Conservation (phyloP, 1,284 basidiomycete genomes). For the Heterobasidion annosum region DNA sequence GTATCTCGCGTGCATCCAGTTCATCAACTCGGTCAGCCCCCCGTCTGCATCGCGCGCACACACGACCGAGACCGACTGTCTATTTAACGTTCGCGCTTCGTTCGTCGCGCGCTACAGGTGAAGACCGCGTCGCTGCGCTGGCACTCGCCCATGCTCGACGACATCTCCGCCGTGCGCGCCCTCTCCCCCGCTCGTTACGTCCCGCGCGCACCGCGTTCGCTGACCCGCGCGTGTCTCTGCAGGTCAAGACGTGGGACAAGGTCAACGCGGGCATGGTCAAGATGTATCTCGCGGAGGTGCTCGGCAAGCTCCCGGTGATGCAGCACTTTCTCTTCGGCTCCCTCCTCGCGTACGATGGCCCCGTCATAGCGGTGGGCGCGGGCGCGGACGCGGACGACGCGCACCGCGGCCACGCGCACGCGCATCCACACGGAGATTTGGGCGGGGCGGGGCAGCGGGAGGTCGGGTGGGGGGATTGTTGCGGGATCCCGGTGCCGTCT, state of each 20-base stretch:
- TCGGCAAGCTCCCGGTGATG: slow-evolving; percentile 91
- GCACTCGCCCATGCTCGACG: slow-evolving; percentile 99
- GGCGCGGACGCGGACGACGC: slow-evolving; percentile 25
- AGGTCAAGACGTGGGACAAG: slow-evolving; percentile 96
- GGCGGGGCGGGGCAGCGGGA: slow-evolving; percentile 38
- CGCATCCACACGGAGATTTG: slow-evolving; percentile 30
- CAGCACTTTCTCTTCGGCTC: slow-evolving; percentile 96
- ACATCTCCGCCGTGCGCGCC: slow-evolving; percentile 78
- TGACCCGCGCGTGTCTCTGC: not conserved
- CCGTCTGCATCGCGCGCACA: not conserved
- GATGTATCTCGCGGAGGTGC: slow-evolving; percentile 95
- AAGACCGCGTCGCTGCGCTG: slow-evolving; percentile 94
- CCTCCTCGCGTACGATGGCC: slow-evolving; percentile 67
- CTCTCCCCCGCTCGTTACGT: not conserved
- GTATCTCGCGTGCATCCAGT: slow-evolving; percentile 94
- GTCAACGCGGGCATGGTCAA: slow-evolving; percentile 98
- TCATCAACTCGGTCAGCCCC: slow-evolving; percentile 82
- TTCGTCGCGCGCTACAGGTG: slow-evolving; percentile 42
- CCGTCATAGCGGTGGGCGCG: slow-evolving; percentile 12
- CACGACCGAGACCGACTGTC: not conserved
- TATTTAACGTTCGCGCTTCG: not conserved
- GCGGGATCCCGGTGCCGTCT: slow-evolving; percentile 83
- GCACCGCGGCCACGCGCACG: slow-evolving; percentile 38
- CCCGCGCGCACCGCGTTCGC: not conserved
- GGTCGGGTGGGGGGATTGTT: slow-evolving; percentile 88